Evolutionary conservation across 257 asterid species (phyloP).

Genomic region (Gentiana macrophylla): DNA sequence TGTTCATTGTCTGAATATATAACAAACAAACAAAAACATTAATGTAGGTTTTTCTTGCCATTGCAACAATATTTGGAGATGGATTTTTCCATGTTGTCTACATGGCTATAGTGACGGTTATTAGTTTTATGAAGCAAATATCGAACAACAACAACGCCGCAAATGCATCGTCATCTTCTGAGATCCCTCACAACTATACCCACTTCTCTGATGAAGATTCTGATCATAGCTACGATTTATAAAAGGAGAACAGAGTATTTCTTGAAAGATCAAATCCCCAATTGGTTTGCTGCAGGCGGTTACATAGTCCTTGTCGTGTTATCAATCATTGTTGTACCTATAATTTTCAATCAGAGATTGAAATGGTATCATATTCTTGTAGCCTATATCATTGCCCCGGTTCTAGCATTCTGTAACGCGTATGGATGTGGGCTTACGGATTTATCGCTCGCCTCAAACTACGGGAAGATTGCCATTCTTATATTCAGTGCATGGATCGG

Average conservation of each 20-base stretch:
- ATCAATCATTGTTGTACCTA: slow-evolving; percentile 23
- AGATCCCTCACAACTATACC: slow-evolving; percentile 48
- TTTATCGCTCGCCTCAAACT: slow-evolving; percentile 64
- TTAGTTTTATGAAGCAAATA: slow-evolving; percentile 23
- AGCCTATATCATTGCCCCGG: slow-evolving; percentile 32
- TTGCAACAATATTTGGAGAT: slow-evolving; percentile 95
- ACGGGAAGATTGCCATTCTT: slow-evolving; percentile 51
- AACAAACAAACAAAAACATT: no score
- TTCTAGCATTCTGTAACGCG: slow-evolving; percentile 62
- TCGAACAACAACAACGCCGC: slow-evolving; percentile 33
- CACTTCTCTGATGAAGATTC: slow-evolving; percentile 23
- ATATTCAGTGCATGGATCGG: slow-evolving; percentile 58
- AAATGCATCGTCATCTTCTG: slow-evolving; percentile 20
- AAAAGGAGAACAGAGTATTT: slow-evolving; percentile 20
- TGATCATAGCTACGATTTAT: slow-evolving; percentile 17
- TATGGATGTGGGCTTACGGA: slow-evolving; percentile 64
- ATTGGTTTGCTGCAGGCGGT: slow-evolving; percentile 22
- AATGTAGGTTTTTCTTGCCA: slow-evolving; percentile 64
- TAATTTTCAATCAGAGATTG: slow-evolving; percentile 30
- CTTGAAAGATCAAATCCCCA: slow-evolving; percentile 44
- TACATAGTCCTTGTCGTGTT: slow-evolving; percentile 26
- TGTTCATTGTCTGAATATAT: no score
- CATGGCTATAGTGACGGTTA: slow-evolving; percentile 46
- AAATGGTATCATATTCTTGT: slow-evolving; percentile 48
- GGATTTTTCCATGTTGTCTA: slow-evolving; percentile 76